Conservation (phyloP, 192 early-diverging fungal species). For the Coemansia umbellata region DNA sequence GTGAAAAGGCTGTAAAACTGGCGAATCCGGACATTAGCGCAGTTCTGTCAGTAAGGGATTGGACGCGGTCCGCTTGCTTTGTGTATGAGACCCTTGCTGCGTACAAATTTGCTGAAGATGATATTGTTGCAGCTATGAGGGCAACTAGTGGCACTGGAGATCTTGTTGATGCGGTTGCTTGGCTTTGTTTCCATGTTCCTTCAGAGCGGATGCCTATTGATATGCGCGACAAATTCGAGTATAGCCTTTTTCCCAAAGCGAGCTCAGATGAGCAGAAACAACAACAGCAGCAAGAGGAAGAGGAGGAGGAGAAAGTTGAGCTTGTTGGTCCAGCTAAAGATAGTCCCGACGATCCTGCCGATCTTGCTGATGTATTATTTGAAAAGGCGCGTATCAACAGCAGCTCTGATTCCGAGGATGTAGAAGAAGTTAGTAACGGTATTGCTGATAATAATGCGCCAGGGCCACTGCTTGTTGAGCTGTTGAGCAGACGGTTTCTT, state of each 20-base stretch:
- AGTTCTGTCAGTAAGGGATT: slow-evolving; percentile 4
- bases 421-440: too few species aligned
- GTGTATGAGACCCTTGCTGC: slow-evolving; percentile 19
- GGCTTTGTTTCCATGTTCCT: slow-evolving; percentile 27
- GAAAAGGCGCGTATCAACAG: too few species aligned
- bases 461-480: neutral
- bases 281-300: too few species aligned
- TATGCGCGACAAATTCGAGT: slow-evolving; percentile 41
- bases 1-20: neutral
- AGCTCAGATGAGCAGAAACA: too few species aligned
- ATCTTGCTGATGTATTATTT: too few species aligned
- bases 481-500: neutral
- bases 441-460: neutral
- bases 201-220: slow-evolving; percentile 25
- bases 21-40: neutral
- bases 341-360: too few species aligned
- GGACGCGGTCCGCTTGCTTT: slow-evolving; percentile 23
- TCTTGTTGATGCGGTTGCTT: slow-evolving; percentile 16
- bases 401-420: too few species aligned
- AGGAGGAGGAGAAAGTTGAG: too few species aligned
- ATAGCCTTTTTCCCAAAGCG: too few species aligned
- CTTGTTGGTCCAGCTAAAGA: too few species aligned
- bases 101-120: slow-evolving; percentile 8
- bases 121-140: slow-evolving; percentile 10
- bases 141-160: slow-evolving; percentile 12